Evolutionary conservation across 768 basidiomycete genomes (phyloP), one percentile per base, ranked within the genome.

Genomic region (Saitozyma sp.): DNA sequence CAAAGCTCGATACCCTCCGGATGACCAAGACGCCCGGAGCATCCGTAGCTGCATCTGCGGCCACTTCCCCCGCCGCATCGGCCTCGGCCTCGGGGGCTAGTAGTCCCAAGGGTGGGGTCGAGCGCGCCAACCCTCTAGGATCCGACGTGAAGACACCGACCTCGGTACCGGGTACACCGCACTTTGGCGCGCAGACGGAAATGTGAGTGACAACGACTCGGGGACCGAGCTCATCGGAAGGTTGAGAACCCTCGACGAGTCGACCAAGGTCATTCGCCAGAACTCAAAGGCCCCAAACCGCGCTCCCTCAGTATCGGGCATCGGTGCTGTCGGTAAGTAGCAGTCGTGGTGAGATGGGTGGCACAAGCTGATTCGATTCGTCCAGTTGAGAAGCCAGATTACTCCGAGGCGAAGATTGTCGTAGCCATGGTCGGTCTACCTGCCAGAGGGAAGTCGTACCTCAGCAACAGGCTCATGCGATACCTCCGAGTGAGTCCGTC

Each of bases 341-440:
- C 10, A 37, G 16, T 63, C n/a, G n/a, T 16, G 39, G 41, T 19
- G 29, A 55, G 45, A 14, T 29, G 63, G 45, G 58, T 46, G 41
- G 20, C 43, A 59, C 43, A 14, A 42, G 17, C 43, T 38, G 37
- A 20, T 50, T 56, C 42, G 13, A 55, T 40, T 48, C 13, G 11
- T 16, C 10, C 67, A 93, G 91, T 95, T 52, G 89, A 90, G 58
- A 97, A 95, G 79, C 96, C 96, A 6, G 96, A 99, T 75, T 98
- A 98, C 72, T 96, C 93, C 3, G 94, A 97, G 76, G 91, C 92
- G 43, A 99, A 98, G 85, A 96, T 99, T 67, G 92, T 99, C 8
- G 85, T 98, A 10, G 95, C 95, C 3, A 97, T 97, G 91, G 95
- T 92, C 56, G 96, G 96, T 38, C 81, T 99, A 50, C 96, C 96